Base-by-base conservation (phyloP, 2,329 filamentous ascomycete genomes). In the Furcasterigmium furcatum region DNA sequence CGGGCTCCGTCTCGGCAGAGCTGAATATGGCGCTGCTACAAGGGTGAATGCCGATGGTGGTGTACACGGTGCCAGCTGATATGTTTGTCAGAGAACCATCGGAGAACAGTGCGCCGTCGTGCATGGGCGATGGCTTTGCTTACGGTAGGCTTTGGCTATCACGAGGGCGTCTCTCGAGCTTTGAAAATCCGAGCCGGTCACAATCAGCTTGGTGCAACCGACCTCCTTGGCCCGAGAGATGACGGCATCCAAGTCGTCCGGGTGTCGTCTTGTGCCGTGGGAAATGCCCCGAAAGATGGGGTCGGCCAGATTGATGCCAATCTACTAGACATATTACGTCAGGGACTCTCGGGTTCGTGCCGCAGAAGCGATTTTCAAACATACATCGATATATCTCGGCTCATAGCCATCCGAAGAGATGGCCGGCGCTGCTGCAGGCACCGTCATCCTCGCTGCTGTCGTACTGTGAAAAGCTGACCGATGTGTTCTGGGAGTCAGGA, bases 271-370 rank as follows among this genome's bases (percentile, higher is more conserved):
- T 50, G 84, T 91, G 58, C 88, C 89, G 60, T 95, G 85, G 61
- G 97, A 95, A 35, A 80, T 68, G 42, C 94, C 94, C 39, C 82
- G 80, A 66, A 92, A 99, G 48, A 96, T 89, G 43, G 88, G 88
- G 60, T 99, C 94, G 44, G 91, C 88, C 45, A 99, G 79, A 66
- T 99, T 99, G 74, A 99, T 96, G 47, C 92, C 94, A 59, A 99
- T 85, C 82, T 85, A 62, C 51, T 58, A 46, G 32, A 25, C 34
- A 14, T 30, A 10, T 12, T 13, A 29, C 9, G 46, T 56, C 25
- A 56, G 34, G 14, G 34, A 4, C 34, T 4, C n/a, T 36, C 16
- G 44, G 12, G 36, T 44, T n/a, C 41, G 30, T 34, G n/a, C n/a
- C n/a, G 41, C 16, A 6, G 10, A 8, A 27, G 3, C 10, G 18